Base-by-base conservation (phyloP, 164 flowering plant species). In the Aristolochia fimbriata region DNA sequence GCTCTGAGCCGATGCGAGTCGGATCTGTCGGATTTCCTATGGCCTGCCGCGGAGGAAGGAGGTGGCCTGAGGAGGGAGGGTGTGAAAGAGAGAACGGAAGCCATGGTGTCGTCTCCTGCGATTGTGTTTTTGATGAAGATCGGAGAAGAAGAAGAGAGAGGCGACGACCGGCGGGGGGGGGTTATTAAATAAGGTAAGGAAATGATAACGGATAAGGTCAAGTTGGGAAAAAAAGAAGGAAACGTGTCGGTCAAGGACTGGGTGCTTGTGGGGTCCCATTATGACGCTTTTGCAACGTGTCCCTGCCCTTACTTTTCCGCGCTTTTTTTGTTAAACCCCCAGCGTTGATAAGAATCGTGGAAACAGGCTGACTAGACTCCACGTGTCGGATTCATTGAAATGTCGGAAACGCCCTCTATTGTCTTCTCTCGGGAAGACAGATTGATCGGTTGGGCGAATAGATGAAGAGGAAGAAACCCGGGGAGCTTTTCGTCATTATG, bases 61-160 rank as follows among this genome's bases (percentile, higher is more conserved):
- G 60, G 65, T 6, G 81, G 72, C 17, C 70, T 63, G 77, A 76
- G 61, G 25, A 59, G 62, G n/a, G 71, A 15, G 0, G 76, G 65
- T 0, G 66, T 52, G 62, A 76, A 66, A 25, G 72, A 47, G 3
- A 72, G 13, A 47, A 73, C 68, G 47, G 78, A 16, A 31, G 85
- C 79, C 85, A 81, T 81, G 56, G 30, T n/a, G n/a, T n/a, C n/a
- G n/a, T n/a, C n/a, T n/a, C n/a, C n/a, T n/a, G n/a, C n/a, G n/a
- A n/a, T n/a, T n/a, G n/a, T n/a, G n/a, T n/a, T n/a, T n/a, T n/a
- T n/a, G 30, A 27, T 5, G 30, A 27, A 27, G 30, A 27, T 2
- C 2, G 30, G 30, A 27, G 5, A 5, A 27, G 30, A 27, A 27
- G 30, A 27, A 27, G 30, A 27, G 5, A n/a, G n/a, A n/a, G n/a